Percentiles rank a stretch among this genome's conserved stretches.
phyloP scores from a whole-genome alignment of 768 basidiomycete genomes.

The Nevesoporus exiguus region DNA sequence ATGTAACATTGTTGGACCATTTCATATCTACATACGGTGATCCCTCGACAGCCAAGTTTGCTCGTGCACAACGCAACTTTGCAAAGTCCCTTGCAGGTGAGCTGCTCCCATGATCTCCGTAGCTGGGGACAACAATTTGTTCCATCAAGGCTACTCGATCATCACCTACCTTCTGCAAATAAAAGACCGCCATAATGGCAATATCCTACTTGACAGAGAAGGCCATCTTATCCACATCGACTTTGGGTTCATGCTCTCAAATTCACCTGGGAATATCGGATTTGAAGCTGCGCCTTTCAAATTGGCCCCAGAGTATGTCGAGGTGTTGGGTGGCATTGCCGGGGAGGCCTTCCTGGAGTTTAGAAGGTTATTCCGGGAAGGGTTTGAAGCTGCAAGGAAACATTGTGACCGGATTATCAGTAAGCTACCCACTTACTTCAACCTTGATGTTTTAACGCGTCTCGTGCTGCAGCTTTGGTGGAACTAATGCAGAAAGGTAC shows the following conservation, averaged over 20 bases:
- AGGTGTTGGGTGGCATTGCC: conserved; percentile 86
- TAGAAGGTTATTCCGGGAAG: conserved; percentile 82
- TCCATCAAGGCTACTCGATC: conserved; percentile 74
- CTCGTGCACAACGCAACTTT: conserved; percentile 90
- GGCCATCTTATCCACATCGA: conserved; percentile 97
- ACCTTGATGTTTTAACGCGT: conserved; percentile 3
- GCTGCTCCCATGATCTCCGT: conserved; percentile 1
- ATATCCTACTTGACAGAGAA: conserved; percentile 92
- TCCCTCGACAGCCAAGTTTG: conserved; percentile 81
- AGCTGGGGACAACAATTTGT: not conserved
- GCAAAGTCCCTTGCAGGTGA: conserved; percentile 85
- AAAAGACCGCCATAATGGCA: conserved; percentile 98
- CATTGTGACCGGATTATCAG: conserved; percentile 96
- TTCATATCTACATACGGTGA: conserved; percentile 90
- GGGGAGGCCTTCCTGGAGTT: conserved; percentile 79
- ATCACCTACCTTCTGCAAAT: conserved; percentile 97
- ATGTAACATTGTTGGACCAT: conserved; percentile 90
- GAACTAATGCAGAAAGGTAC: conserved; percentile 97
- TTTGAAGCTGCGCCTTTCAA: conserved; percentile 99
- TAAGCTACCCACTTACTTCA: conserved; percentile 34
- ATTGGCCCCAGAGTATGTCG: conserved; percentile 89
- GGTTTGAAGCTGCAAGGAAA: conserved; percentile 91
- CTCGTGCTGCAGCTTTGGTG: conserved; percentile 57
- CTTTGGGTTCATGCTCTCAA: conserved; percentile 97
- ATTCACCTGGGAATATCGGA: conserved; percentile 95